Evolutionary conservation across 164 flowering plant species (phyloP), one percentile per base, ranked within the genome.

Genomic region (Aristolochia contorta): DNA sequence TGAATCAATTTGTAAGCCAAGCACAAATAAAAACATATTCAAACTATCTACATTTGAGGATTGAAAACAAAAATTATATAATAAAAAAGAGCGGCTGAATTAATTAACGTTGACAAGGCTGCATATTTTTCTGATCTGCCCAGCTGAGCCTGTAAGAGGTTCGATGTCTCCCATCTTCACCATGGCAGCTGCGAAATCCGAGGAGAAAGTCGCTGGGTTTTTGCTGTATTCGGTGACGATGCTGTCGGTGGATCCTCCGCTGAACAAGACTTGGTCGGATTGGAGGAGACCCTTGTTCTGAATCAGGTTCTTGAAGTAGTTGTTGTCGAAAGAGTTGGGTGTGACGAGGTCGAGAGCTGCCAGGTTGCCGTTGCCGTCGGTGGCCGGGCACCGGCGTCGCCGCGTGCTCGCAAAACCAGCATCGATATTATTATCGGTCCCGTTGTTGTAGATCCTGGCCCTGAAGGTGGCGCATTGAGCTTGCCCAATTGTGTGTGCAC

Each of bases 311-410:
- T 76, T 77, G 77, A 62, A 83, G 72, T 77, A 82, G 64, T 74
- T 75, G 64, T 70, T 77, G 61, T 77, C 85, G 56, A 78, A 79
- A 0, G 72, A 50, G 49, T 50, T 69, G 9, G 81, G 79, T 13
- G 80, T 79, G 58, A 77, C 77, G 63, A 78, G 47, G 64, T 82
- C 86, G 0, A 80, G 74, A 0, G 84, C 65, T 4, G 82, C 82
- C 63, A 78, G 41, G 15, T 71, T 77, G 1, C 57, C 30, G 23
- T 74, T 66, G 0, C 72, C 79, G 2, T 62, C 37, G 4, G 19
- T 46, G 2, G 25, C 23, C 13, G 83, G 85, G 47, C 83, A 79
- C 0, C 49, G 12, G 22, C 74, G 68, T 16, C 61, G 55, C 4
- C 78, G 64, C 0, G 71, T 74, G 66, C 65, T 62, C 0, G 75